These are phyloP conservation scores for Solanum pimpinellifolium DNA, from an alignment of 257 asterid genomes.

Conservation along the genomic window DNA sequence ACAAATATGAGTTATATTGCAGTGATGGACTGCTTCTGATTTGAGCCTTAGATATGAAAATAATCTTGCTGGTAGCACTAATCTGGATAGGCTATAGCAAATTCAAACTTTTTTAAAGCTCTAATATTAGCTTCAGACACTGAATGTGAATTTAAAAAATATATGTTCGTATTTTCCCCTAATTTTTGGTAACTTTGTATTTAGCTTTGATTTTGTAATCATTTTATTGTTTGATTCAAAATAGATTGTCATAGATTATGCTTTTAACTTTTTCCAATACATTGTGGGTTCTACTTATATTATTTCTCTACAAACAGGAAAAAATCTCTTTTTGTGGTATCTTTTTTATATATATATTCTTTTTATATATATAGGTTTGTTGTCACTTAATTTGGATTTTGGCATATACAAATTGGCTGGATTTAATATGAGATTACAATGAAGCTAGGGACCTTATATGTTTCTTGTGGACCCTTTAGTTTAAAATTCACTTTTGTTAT, in stretches of 20 bases:
- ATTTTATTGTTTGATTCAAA: background rate
- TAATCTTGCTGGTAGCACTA: rapidly evolving
- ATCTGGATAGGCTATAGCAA: too few relatives aligned
- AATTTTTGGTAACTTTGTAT: background rate
- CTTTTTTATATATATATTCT: too few relatives aligned
- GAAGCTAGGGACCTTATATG: background rate
- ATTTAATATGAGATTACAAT: background rate
- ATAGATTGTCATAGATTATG: background rate
- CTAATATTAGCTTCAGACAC: background rate
- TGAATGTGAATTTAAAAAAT: background rate
- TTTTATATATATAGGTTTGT: background rate
- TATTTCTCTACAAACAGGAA: background rate
- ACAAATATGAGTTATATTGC: too few relatives aligned
- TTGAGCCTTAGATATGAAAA: too few relatives aligned
- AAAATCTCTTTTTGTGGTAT: background rate
- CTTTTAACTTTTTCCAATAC: background rate
- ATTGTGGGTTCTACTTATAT: background rate
- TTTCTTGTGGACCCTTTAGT: background rate
- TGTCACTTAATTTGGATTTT: background rate
- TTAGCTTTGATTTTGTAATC: background rate
- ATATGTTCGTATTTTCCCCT: background rate
- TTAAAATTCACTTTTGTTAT: background rate
- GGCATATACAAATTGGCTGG: background rate
- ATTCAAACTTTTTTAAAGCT: background rate
- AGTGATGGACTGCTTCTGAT: too few relatives aligned